Base-by-base conservation (phyloP, 2,329 filamentous ascomycete species). In the Periconia sp. region DNA sequence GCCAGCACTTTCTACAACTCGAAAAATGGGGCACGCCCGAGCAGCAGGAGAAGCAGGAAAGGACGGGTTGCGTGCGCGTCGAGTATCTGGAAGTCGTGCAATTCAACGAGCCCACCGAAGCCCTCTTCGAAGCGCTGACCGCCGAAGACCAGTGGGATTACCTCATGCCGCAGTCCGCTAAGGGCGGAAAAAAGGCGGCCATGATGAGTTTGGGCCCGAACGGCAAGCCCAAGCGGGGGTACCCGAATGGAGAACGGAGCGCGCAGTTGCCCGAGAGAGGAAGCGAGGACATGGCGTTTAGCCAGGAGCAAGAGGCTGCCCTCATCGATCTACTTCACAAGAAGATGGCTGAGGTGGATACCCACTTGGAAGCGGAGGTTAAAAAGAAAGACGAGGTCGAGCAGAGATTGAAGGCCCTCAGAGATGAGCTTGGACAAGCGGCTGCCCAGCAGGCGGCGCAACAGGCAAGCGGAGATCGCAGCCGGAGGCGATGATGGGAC, bases 91-190 rank as follows among this genome's bases (percentile, higher is more conserved):
- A 99, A 74, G 92, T 96, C 69, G 89, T 97, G 60, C 84, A 97
- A 47, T 99, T 99, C 81, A 97, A 96, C 76, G 94, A 99, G 74
- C 94, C 94, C 0, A 94, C 92, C 64, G 91, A 96, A 74, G 85
- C 89, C 44, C 93, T 99, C 69, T 97, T 91, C 76, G 91, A 96
- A 58, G 81, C 91, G 27, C 80, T 99, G 56, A 97, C 92, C 2
- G 81, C 83, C 6, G 90, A 90, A 56, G 85, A 86, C 23, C 84
- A 83, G 57, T 80, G 76, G 66, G 74, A 77, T 49, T 78, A 81
- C 58, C 74, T 78, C 5, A 75, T 68, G 9, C 60, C 63, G 31
- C 45, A 40, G 11, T 48, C 47, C 1, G 55, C 57, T 9, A 69
- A 68, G 35, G 83, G 83, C 40, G 77, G 77, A 11, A 79, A 73